Percentiles rank a stretch among this genome's conserved stretches.
These are phyloP conservation scores for Mycena sanguinolenta DNA, from an alignment of 768 basidiomycete species.

Conservation along the genomic window DNA sequence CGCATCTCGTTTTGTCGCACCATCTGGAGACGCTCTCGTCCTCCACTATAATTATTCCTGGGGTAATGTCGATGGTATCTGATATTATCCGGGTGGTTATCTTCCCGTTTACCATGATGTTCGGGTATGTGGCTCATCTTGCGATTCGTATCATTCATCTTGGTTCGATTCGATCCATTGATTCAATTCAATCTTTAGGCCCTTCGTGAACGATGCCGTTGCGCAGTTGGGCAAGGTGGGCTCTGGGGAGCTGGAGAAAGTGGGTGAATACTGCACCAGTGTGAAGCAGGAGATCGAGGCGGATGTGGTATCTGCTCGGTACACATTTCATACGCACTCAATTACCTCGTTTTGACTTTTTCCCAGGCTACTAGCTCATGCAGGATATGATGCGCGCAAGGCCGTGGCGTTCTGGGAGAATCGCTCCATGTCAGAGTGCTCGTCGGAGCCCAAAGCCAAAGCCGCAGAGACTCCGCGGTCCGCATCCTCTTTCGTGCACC, in stretches of 20 bases:
- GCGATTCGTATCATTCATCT: neutral
- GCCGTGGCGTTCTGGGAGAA: constrained; percentile 90
- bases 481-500: constrained; percentile 50
- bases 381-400: constrained; percentile 88
- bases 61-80: constrained; percentile 78
- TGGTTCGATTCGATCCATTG: neutral
- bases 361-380: constrained; percentile 88
- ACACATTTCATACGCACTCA: constrained; percentile 36
- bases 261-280: constrained; percentile 83
- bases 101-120: constrained; percentile 91
- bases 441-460: constrained; percentile 43
- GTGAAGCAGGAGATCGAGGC: constrained; percentile 92
- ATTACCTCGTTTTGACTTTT: constrained; percentile 21
- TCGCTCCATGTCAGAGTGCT: constrained; percentile 63
- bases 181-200: constrained; percentile 44
- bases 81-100: constrained; percentile 84
- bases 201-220: constrained; percentile 95
- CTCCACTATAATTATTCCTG: constrained; percentile 85
- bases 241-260: constrained; percentile 78
- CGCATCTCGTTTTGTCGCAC: constrained; percentile 91
- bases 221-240: constrained; percentile 84
- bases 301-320: constrained; percentile 90
- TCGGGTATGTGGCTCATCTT: constrained; percentile 69
- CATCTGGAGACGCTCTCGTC: constrained; percentile 94
- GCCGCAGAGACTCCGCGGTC: constrained; percentile 26